Evolutionary conservation across 2,329 filamentous ascomycete genomes (phyloP).

Genomic region (Hysterium pulicare): DNA sequence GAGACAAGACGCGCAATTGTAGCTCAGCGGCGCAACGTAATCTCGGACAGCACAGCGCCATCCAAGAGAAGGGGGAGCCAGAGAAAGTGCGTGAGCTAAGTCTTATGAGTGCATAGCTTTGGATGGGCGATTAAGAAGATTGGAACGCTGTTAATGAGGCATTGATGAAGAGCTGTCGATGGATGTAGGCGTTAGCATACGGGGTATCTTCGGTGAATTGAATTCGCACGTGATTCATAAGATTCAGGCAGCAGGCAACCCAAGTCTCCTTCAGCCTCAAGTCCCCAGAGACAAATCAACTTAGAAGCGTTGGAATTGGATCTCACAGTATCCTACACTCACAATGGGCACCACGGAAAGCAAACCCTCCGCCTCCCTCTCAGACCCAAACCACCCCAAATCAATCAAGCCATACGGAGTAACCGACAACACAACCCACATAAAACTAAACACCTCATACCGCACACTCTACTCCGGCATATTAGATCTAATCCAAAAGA

Average conservation of each 20-base stretch:
- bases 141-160: too few species aligned
- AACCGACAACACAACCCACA: conserved; percentile 2
- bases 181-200: too few species aligned
- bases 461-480: conserved; percentile 9
- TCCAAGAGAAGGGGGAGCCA: too few species aligned
- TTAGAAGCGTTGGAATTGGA: too few species aligned
- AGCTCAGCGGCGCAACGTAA: neutral
- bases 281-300: too few species aligned
- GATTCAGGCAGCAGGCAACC: conserved; percentile 2
- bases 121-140: too few species aligned
- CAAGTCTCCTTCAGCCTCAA: neutral
- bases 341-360: conserved; percentile 5
- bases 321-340: neutral
- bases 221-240: conserved; percentile 1
- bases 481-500: conserved; percentile 9
- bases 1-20: conserved; percentile 2
- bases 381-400: neutral
- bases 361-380: neutral
- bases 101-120: too few species aligned
- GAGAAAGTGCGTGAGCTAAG: too few species aligned
- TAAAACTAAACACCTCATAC: conserved; percentile 8
- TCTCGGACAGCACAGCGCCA: neutral
- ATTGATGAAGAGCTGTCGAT: too few species aligned
- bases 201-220: too few species aligned
- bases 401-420: conserved; percentile 8